These are phyloP conservation scores for Oenanthe sinensis DNA, from an alignment of 129 eudicot species.

Conservation along the genomic window DNA sequence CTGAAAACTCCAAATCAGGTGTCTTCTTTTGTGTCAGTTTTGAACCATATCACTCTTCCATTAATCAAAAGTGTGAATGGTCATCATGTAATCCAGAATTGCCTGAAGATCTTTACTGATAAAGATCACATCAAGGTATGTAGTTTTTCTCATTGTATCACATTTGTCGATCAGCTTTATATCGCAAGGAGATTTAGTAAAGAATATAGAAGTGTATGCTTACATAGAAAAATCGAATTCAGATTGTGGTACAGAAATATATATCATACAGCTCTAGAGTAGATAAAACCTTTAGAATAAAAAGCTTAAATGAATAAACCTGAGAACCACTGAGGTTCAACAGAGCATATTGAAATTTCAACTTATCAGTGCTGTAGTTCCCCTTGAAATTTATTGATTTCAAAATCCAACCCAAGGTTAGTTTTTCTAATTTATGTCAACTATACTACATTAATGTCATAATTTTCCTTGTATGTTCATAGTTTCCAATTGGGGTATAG, in stretches of 20 bases:
- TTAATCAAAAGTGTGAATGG: conserved; percentile 46
- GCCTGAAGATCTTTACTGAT: conserved; percentile 32
- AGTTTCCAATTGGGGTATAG: neutral
- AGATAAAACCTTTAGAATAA: neutral
- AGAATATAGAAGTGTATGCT: neutral
- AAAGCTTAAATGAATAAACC: neutral
- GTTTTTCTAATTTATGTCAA: neutral
- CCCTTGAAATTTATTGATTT: neutral
- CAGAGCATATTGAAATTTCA: neutral
- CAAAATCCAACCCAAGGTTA: neutral
- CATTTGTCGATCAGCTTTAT: neutral
- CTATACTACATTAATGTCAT: neutral
- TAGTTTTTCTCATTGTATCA: neutral
- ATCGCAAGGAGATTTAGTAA: neutral
- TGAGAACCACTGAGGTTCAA: neutral
- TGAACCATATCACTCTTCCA: conserved; percentile 32
- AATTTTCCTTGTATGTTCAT: neutral
- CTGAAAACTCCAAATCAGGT: conserved; percentile 38
- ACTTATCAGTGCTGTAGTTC: neutral
- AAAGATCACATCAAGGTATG: conserved; percentile 45
- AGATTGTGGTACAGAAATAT: neutral
- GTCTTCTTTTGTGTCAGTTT: conserved; percentile 25
- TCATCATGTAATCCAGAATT: conserved; percentile 56
- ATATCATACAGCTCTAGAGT: neutral
- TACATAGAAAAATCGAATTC: neutral